Percentiles rank a stretch among this genome's conserved stretches.
phyloP scores from a whole-genome alignment of 2,329 filamentous ascomycete species.

The Thielaviopsis populi region DNA sequence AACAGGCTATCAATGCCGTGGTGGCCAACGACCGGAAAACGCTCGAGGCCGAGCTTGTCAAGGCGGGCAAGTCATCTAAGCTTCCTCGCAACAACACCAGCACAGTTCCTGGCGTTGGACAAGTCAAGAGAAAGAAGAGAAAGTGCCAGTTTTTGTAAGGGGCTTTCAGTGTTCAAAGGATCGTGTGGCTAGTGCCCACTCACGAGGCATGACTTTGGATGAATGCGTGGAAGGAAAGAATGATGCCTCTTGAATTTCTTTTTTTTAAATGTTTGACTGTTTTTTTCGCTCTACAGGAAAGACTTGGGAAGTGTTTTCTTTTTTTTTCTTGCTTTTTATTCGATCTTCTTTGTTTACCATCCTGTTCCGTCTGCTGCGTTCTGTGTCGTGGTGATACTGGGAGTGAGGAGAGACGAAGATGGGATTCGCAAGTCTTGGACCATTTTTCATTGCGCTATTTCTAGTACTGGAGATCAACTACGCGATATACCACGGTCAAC shows the following conservation, averaged over 20 bases:
- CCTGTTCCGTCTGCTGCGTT: background rate
- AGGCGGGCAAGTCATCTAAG: slow-evolving; percentile 25
- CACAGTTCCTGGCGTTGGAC: slow-evolving; percentile 25
- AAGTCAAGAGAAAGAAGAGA: slow-evolving; percentile 66
- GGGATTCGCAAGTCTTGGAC: background rate
- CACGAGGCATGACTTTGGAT: slow-evolving; percentile 8
- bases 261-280: slow-evolving; percentile 19
- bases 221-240: slow-evolving; percentile 3
- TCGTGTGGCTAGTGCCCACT: background rate
- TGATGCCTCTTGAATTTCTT: slow-evolving; percentile 16
- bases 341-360: slow-evolving; percentile 17
- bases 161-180: slow-evolving; percentile 9
- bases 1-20: slow-evolving; percentile 76
- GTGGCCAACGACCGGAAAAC: slow-evolving; percentile 65
- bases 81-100: slow-evolving; percentile 25
- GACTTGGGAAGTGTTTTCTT: slow-evolving; percentile 19
- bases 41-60: slow-evolving; percentile 34
- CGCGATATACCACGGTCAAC: background rate
- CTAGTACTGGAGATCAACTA: background rate
- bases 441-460: background rate
- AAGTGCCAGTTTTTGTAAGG: slow-evolving; percentile 63
- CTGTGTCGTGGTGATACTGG: background rate
- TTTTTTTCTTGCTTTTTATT: slow-evolving; percentile 21
- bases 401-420: background rate
- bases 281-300: slow-evolving; percentile 6